A percentile compares a stretch with the other conserved stretches of the same genome.
These are phyloP conservation scores for Penicillium frequentans DNA, from an alignment of 2,329 filamentous ascomycete species.

Conservation along the genomic window DNA sequence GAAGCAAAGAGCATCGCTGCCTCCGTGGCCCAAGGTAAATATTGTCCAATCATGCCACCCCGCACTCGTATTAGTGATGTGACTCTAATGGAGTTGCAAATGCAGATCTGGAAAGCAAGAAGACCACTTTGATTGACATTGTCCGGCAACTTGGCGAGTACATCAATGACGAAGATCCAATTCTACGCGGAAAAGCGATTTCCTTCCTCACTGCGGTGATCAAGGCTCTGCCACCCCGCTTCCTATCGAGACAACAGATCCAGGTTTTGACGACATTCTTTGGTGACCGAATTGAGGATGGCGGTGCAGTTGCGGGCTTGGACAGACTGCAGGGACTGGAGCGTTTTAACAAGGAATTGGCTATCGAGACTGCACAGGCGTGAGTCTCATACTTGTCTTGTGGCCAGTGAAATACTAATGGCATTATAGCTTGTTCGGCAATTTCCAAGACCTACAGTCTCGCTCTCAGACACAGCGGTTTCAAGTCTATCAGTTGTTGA, in stretches of 20 bases:
- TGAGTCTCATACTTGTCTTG: slow-evolving; percentile 30
- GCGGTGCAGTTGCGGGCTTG: slow-evolving; percentile 59
- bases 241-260: slow-evolving; percentile 61
- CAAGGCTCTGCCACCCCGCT: slow-evolving; percentile 52
- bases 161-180: slow-evolving; percentile 64
- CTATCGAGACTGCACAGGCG: slow-evolving; percentile 54
- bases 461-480: slow-evolving; percentile 66
- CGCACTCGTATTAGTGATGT: slow-evolving; percentile 6
- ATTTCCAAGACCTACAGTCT: slow-evolving; percentile 59
- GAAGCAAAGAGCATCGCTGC: slow-evolving; percentile 48
- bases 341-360: slow-evolving; percentile 60
- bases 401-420: slow-evolving; percentile 23
- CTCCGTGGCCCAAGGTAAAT: slow-evolving; percentile 45
- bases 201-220: slow-evolving; percentile 47
- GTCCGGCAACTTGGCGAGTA: slow-evolving; percentile 67
- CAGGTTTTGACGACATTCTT: slow-evolving; percentile 65
- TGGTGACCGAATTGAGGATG: slow-evolving; percentile 64
- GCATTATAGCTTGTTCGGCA: slow-evolving; percentile 45
- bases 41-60: slow-evolving; percentile 9
- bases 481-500: slow-evolving; percentile 61
- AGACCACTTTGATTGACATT: slow-evolving; percentile 61
- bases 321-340: slow-evolving; percentile 60
- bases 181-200: slow-evolving; percentile 59
- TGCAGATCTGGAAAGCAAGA: slow-evolving; percentile 58
- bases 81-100: slow-evolving; percentile 9